Percentiles rank a stretch among this genome's conserved stretches.
These are phyloP conservation scores for Pyricularia sp. DNA, from an alignment of 2,329 filamentous ascomycete species.

Conservation along the genomic window DNA sequence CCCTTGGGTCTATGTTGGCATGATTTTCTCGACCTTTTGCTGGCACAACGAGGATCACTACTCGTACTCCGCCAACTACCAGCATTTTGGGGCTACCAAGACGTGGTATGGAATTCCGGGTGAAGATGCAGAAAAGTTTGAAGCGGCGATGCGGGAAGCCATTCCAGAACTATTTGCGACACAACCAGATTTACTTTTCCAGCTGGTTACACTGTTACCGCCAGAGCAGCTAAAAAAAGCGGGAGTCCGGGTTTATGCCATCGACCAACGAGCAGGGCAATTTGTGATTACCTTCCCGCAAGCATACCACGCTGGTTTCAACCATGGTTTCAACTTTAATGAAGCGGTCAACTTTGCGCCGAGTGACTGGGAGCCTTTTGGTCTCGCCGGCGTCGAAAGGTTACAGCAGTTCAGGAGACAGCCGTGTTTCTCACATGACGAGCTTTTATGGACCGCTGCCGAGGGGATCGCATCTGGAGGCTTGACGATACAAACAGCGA, in stretches of 20 bases:
- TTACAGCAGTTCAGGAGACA: conserved; percentile 82
- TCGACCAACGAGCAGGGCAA: conserved; percentile 94
- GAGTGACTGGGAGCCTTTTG: conserved; percentile 88
- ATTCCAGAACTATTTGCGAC: conserved; percentile 96
- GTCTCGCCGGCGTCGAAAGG: conserved; percentile 75
- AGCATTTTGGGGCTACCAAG: conserved; percentile 96
- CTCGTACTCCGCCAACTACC: conserved; percentile 95
- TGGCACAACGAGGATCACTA: conserved; percentile 99
- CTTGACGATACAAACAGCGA: conserved; percentile 76
- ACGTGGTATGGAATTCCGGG: conserved; percentile 98
- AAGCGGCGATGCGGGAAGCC: conserved; percentile 87
- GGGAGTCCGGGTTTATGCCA: conserved; percentile 82
- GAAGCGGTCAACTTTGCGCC: conserved; percentile 98
- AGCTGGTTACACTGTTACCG: conserved; percentile 90
- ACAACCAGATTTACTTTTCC: conserved; percentile 91
- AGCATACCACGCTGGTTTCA: conserved; percentile 96
- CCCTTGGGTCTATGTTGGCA: conserved; percentile 97
- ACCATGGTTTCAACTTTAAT: conserved; percentile 98
- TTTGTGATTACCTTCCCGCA: conserved; percentile 96
- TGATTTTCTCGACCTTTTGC: conserved; percentile 99
- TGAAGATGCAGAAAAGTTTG: conserved; percentile 88
- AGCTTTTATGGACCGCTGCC: conserved; percentile 84
- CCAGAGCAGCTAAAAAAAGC: conserved; percentile 90
- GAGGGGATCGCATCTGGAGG: conserved; percentile 58
- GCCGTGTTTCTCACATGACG: conserved; percentile 95